Conservation (phyloP, 140 eudicot species). For the Bidens hawaiensis region DNA sequence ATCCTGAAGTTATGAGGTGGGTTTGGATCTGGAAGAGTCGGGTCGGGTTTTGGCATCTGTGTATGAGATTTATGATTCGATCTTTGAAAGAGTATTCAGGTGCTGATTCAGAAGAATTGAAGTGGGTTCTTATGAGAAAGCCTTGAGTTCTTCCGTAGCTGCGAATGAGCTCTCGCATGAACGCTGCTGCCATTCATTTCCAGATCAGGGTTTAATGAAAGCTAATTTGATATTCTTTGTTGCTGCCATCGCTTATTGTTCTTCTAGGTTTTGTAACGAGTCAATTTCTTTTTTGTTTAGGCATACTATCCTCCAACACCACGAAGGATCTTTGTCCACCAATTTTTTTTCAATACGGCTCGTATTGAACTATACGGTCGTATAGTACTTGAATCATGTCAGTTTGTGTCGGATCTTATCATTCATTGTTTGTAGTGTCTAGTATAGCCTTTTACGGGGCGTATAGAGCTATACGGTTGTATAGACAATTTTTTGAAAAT, state of each 20-base stretch:
- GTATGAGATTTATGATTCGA: conserved; percentile 9
- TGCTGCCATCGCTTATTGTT: conserved; percentile 32
- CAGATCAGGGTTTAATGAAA: conserved; percentile 17
- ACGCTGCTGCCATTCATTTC: conserved; percentile 58
- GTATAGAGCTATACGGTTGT: too few species aligned
- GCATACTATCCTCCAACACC: too few species aligned
- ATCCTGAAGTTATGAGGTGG: conserved; percentile 51
- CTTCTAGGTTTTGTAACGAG: background rate
- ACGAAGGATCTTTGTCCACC: too few species aligned
- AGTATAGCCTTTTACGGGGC: too few species aligned
- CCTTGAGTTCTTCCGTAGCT: conserved; percentile 15
- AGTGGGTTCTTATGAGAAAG: conserved; percentile 9
- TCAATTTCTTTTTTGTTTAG: too few species aligned
- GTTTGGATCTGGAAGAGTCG: conserved; percentile 67
- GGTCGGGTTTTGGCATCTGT: conserved; percentile 34
- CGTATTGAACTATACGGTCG: too few species aligned
- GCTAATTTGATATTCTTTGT: background rate
- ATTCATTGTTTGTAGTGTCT: too few species aligned
- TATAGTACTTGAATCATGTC: too few species aligned
- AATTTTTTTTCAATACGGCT: too few species aligned
- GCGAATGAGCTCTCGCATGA: conserved; percentile 24
- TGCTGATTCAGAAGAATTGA: conserved; percentile 6
- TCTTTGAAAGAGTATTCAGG: background rate
- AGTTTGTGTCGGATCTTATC: too few species aligned
- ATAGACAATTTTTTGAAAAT: too few species aligned